These are phyloP conservation scores for Pseudogymnoascus sp. DNA, from an alignment of 2,329 filamentous ascomycete genomes.

Conservation along the genomic window DNA sequence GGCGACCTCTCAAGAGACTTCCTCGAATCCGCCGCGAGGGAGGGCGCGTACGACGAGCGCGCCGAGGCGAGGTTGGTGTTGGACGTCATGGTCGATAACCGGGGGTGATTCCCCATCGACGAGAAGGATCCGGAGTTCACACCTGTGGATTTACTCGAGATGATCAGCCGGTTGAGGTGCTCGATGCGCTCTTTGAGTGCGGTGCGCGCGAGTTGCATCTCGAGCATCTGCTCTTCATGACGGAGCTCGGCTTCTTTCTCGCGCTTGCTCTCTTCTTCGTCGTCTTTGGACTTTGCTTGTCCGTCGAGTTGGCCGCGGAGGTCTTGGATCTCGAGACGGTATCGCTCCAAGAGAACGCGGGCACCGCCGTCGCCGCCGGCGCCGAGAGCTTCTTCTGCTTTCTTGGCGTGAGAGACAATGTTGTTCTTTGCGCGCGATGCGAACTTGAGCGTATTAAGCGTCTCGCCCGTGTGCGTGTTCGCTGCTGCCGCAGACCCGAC, in stretches of 20 bases:
- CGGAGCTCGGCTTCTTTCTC: conserved; percentile 75
- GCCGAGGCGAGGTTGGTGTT: conserved; percentile 46
- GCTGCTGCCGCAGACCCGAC: conserved; percentile 61
- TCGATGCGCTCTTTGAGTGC: conserved; percentile 96
- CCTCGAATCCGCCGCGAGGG: conserved; percentile 28
- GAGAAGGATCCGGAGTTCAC: conserved; percentile 74
- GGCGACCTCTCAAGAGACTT: conserved; percentile 49
- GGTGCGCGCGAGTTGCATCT: conserved; percentile 95
- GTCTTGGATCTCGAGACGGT: conserved; percentile 84
- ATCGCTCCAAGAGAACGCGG: conserved; percentile 80
- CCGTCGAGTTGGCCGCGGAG: conserved; percentile 71
- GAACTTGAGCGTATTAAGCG: conserved; percentile 93
- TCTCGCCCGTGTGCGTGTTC: conserved; percentile 74
- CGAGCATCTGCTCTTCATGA: conserved; percentile 94
- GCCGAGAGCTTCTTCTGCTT: conserved; percentile 79
- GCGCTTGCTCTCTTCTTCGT: conserved; percentile 62
- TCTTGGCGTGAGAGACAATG: conserved; percentile 94
- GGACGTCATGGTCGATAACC: conserved; percentile 40
- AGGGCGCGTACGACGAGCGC: conserved; percentile 63
- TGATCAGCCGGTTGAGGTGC: conserved; percentile 86
- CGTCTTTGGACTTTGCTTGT: conserved; percentile 62
- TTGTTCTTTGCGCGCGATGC: conserved; percentile 95
- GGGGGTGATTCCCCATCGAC: conserved; percentile 54
- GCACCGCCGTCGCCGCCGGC: conserved; percentile 76
- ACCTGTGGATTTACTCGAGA: conserved; percentile 91